Evolutionary conservation across 352 stramenopile species (phyloP).

Genomic region (Phytophthora palmivora): DNA sequence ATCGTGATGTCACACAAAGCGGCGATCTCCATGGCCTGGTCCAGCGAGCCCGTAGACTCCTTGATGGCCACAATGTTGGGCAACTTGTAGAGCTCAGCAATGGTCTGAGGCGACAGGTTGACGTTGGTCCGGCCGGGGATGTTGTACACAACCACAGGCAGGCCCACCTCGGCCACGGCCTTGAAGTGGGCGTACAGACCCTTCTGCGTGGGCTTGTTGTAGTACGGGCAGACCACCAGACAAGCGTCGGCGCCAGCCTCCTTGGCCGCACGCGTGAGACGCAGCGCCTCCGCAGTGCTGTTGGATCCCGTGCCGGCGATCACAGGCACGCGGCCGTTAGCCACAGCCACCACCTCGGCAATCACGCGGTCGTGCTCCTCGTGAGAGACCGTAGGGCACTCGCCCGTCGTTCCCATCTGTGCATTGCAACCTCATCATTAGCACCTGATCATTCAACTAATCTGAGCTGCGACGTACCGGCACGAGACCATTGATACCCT

Average conservation of each 20-base stretch:
- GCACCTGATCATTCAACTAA: not conserved
- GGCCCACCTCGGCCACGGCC: conserved; percentile 79
- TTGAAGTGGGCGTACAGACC: conserved; percentile 96
- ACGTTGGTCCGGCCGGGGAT: conserved; percentile 96
- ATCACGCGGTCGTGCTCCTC: conserved; percentile 97
- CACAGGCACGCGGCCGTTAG: conserved; percentile 89
- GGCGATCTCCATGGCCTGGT: conserved; percentile 90
- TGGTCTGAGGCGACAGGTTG: conserved; percentile 95
- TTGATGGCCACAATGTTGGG: conserved; percentile 98
- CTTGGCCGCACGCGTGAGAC: conserved; percentile 89
- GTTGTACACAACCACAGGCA: conserved; percentile 98
- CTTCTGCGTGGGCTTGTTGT: conserved; percentile 98
- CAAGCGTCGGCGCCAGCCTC: conserved; percentile 94
- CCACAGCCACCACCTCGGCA: conserved; percentile 87
- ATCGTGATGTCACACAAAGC: conserved; percentile 92
- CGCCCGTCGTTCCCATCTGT: conserved; percentile 97
- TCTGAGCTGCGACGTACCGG: conserved; percentile 59
- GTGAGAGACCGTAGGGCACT: conserved; percentile 95
- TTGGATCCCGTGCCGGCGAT: conserved; percentile 97
- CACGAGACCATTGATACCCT: conserved; percentile 96
- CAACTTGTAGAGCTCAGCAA: conserved; percentile 93
- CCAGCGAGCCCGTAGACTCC: conserved; percentile 95
- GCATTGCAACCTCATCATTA: conserved; percentile 7
- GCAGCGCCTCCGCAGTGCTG: conserved; percentile 88
- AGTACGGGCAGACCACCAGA: conserved; percentile 98